Evolutionary conservation across 1,284 basidiomycete genomes (phyloP).

Genomic region (Trichosporon sp.): DNA sequence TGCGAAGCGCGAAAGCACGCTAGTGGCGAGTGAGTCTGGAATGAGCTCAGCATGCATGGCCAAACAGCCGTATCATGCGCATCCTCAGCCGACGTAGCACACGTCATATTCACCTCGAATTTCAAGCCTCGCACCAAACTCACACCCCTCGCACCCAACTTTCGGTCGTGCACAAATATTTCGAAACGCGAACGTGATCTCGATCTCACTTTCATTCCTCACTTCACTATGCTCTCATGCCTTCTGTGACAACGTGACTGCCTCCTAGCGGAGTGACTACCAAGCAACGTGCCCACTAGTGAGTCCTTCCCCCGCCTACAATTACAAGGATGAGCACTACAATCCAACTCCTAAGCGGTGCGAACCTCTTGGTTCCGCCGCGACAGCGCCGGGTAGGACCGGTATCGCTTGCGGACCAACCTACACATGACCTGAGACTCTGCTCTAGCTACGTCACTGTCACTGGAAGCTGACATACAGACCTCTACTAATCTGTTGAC

Average conservation of each 20-base stretch:
- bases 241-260: too few species aligned
- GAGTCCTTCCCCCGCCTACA: slow-evolving; percentile 3
- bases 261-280: too few species aligned
- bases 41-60: too few species aligned
- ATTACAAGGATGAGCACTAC: slow-evolving; percentile 35
- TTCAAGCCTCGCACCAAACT: too few species aligned
- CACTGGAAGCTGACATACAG: slow-evolving; percentile 12
- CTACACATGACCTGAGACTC: slow-evolving; percentile 45
- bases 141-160: not conserved
- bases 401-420: slow-evolving; percentile 35
- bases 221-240: too few species aligned
- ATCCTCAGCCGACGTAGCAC: too few species aligned
- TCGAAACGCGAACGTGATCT: not conserved
- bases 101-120: too few species aligned
- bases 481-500: not conserved
- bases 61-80: too few species aligned
- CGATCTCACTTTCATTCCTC: not conserved
- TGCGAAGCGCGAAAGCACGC: too few species aligned
- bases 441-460: not conserved
- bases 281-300: too few species aligned
- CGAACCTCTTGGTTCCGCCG: slow-evolving; percentile 34
- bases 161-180: not conserved
- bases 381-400: slow-evolving; percentile 35
- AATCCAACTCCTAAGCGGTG: slow-evolving; percentile 41
- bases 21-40: too few species aligned